Conservation (phyloP, 345 rosid genomes). For the Hypericum androsaemum region DNA sequence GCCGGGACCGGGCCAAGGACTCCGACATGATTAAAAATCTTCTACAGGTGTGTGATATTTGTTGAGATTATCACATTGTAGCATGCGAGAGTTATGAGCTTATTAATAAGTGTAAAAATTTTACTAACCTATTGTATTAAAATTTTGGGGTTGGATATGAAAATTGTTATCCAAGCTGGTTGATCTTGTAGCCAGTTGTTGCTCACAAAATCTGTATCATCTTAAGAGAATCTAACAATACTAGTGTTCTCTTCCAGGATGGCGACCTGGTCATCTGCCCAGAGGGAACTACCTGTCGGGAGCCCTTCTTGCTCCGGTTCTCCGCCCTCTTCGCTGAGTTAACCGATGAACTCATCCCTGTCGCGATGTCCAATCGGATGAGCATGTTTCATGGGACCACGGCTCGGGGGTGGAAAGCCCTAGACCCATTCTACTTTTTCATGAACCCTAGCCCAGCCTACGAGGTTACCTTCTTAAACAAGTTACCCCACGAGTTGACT, state of each 20-base stretch:
- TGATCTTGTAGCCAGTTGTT: too few relatives aligned
- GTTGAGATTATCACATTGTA: too few relatives aligned
- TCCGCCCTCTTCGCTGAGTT: background rate
- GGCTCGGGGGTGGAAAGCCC: background rate
- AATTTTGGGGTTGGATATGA: too few relatives aligned
- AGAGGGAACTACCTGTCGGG: background rate
- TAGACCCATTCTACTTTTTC: background rate
- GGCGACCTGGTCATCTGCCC: background rate
- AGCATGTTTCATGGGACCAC: background rate
- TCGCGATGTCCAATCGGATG: background rate
- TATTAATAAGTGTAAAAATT: too few relatives aligned
- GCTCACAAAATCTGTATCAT: too few relatives aligned
- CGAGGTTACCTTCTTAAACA: background rate
- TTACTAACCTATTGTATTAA: too few relatives aligned
- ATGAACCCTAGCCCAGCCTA: slow-evolving; percentile 1
- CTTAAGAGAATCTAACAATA: too few relatives aligned
- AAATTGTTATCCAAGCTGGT: too few relatives aligned
- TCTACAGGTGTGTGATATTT: background rate
- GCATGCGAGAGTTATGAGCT: too few relatives aligned
- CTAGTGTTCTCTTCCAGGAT: background rate
- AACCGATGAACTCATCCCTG: background rate
- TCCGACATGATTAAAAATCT: background rate
- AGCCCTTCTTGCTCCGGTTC: background rate
- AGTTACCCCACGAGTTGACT: background rate
- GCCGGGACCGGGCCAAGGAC: background rate